Evolutionary conservation across 1,284 basidiomycete species (phyloP).

Genomic region (Boletus smithii): DNA sequence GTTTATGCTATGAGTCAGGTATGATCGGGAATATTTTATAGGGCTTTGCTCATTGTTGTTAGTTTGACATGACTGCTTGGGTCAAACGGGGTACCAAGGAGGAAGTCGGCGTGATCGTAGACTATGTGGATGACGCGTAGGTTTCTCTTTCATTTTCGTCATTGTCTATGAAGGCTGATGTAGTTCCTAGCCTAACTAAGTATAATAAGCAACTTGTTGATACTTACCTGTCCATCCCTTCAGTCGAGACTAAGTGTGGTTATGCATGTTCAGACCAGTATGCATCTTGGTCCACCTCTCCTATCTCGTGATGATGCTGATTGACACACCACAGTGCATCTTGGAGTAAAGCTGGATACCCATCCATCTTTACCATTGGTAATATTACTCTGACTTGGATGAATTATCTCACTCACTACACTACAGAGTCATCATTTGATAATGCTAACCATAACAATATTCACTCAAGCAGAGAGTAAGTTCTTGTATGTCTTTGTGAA

Average conservation of each 20-base stretch:
- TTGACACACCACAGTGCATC: constrained; percentile 55
- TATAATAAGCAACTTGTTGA: constrained; percentile 79
- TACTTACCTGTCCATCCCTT: constrained; percentile 77
- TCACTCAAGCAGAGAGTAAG: constrained; percentile 77
- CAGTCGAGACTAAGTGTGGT: constrained; percentile 80
- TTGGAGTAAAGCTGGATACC: constrained; percentile 84
- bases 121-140: constrained; percentile 74
- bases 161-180: background rate
- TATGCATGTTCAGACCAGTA: constrained; percentile 95
- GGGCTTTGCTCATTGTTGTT: constrained; percentile 4
- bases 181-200: constrained; percentile 57
- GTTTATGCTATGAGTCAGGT: constrained; percentile 91
- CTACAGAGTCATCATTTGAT: constrained; percentile 64
- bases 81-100: constrained; percentile 87
- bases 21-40: constrained; percentile 11
- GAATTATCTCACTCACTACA: constrained; percentile 12
- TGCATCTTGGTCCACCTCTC: constrained; percentile 25
- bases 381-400: constrained; percentile 29
- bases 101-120: constrained; percentile 87
- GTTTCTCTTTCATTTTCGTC: constrained; percentile 13
- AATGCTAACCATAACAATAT: constrained; percentile 76
- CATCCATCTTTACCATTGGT: constrained; percentile 82
- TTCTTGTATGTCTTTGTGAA: constrained; percentile 14
- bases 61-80: constrained; percentile 97
- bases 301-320: constrained; percentile 23